These are phyloP conservation scores for Letharia lupina DNA, from an alignment of 495 filamentous ascomycete species.

Conservation along the genomic window DNA sequence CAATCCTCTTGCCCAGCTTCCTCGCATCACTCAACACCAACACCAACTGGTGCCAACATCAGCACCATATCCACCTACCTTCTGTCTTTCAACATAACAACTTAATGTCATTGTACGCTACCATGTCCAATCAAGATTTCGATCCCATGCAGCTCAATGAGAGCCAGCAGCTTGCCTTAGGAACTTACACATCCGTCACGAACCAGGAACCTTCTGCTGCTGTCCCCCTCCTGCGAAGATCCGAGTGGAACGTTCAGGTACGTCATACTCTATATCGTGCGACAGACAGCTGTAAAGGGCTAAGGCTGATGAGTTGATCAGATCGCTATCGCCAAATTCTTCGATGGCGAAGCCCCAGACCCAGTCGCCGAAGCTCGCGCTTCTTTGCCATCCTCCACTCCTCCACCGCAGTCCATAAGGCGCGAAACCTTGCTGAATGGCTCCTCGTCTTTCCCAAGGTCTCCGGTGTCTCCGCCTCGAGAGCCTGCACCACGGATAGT, in stretches of 20 bases:
- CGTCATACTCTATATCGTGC: neutral
- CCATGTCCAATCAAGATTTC: slow-evolving; percentile 31
- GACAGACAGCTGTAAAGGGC: neutral
- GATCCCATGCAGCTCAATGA: slow-evolving; percentile 65
- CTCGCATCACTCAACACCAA: no score
- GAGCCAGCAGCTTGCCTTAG: slow-evolving; percentile 68
- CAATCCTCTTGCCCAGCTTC: no score
- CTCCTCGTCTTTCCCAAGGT: slow-evolving; percentile 31
- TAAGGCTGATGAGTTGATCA: slow-evolving; percentile 30
- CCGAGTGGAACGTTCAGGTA: slow-evolving; percentile 95
- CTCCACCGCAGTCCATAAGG: slow-evolving; percentile 43
- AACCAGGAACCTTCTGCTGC: slow-evolving; percentile 71
- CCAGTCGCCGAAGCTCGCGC: slow-evolving; percentile 68
- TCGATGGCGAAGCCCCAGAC: slow-evolving; percentile 86
- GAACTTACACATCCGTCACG: slow-evolving; percentile 83
- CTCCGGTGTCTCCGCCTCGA: slow-evolving; percentile 33
- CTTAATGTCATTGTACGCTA: neutral
- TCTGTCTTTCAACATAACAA: neutral
- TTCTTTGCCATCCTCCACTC: slow-evolving; percentile 47
- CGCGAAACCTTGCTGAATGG: slow-evolving; percentile 66
- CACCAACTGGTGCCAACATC: no score
- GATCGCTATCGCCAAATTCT: slow-evolving; percentile 95
- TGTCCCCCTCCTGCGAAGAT: slow-evolving; percentile 69
- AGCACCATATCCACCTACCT: neutral
- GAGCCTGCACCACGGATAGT: slow-evolving; percentile 73